Conservation (phyloP, 768 basidiomycete species). For the Tricholoma sp. region DNA sequence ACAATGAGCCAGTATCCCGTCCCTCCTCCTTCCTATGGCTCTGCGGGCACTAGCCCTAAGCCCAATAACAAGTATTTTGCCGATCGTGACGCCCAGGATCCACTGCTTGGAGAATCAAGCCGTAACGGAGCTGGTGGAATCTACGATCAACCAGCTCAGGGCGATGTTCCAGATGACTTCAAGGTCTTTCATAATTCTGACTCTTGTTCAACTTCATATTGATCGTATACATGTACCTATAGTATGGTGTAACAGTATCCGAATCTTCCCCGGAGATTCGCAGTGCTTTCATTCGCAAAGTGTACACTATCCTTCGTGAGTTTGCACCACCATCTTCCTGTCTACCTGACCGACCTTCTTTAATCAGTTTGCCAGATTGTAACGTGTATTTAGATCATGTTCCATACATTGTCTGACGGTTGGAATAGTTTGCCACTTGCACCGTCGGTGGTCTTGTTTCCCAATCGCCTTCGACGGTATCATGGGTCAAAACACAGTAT, state of each 20-base stretch:
- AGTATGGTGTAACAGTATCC: conserved; percentile 81
- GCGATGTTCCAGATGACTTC: conserved; percentile 90
- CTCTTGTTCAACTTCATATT: neutral
- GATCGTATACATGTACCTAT: conserved; percentile 2
- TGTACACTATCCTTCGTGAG: conserved; percentile 86
- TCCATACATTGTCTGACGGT: neutral
- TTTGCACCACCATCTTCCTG: conserved; percentile 8
- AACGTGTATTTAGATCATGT: conserved; percentile 15
- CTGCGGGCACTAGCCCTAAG: conserved; percentile 30
- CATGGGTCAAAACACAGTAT: conserved; percentile 72
- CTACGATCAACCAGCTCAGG: conserved; percentile 68
- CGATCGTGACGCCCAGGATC: conserved; percentile 40
- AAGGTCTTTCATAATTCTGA: conserved; percentile 44
- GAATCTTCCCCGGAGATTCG: conserved; percentile 77
- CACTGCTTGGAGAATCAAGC: conserved; percentile 52
- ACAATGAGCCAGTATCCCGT: conserved; percentile 60
- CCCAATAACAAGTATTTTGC: conserved; percentile 21
- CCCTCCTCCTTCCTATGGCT: conserved; percentile 58
- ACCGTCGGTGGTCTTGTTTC: conserved; percentile 72
- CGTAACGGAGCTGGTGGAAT: conserved; percentile 45
- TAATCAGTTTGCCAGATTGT: conserved; percentile 68
- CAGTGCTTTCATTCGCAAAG: conserved; percentile 85
- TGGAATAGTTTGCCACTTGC: conserved; percentile 60
- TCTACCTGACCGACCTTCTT: conserved; percentile 3
- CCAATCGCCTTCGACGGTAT: conserved; percentile 50